phyloP scores from a whole-genome alignment of 805 yeast species.

The Komagataella kurtzmanii region DNA sequence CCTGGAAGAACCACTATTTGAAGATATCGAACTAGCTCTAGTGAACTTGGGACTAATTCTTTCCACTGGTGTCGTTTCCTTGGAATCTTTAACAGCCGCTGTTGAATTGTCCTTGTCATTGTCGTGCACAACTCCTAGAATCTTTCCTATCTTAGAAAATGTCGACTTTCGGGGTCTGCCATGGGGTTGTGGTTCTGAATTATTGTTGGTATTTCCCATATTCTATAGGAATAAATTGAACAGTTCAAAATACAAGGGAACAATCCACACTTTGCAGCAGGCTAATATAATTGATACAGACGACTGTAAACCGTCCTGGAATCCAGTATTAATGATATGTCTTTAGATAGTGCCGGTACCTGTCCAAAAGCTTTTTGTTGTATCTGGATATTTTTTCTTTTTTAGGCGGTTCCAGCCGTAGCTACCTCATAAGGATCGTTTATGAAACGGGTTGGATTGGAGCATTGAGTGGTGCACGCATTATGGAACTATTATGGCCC shows the following conservation, averaged over 20 bases:
- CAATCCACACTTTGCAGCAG: neutral
- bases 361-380: neutral
- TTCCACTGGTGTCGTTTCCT: neutral
- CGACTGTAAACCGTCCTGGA: neutral
- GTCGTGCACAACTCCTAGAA: slow-evolving; percentile 9
- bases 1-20: slow-evolving; percentile 4
- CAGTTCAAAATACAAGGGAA: neutral
- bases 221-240: neutral
- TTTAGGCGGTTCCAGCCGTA: too few species aligned
- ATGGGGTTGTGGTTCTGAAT: neutral
- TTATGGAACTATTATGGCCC: neutral
- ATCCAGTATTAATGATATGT: neutral
- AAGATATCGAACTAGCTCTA: slow-evolving; percentile 4
- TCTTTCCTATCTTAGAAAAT: slow-evolving; percentile 11
- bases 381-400: neutral
- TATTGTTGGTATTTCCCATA: neutral
- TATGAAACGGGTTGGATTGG: neutral
- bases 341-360: neutral
- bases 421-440: too few species aligned
- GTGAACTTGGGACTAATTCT: neutral
- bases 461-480: neutral
- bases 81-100: neutral
- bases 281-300: neutral
- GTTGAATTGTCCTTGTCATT: neutral
- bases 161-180: slow-evolving; percentile 10